Evolutionary conservation across 139 green algal species (phyloP), one percentile per base, ranked within the genome.

Genomic region (Desmodesmus armatus): DNA sequence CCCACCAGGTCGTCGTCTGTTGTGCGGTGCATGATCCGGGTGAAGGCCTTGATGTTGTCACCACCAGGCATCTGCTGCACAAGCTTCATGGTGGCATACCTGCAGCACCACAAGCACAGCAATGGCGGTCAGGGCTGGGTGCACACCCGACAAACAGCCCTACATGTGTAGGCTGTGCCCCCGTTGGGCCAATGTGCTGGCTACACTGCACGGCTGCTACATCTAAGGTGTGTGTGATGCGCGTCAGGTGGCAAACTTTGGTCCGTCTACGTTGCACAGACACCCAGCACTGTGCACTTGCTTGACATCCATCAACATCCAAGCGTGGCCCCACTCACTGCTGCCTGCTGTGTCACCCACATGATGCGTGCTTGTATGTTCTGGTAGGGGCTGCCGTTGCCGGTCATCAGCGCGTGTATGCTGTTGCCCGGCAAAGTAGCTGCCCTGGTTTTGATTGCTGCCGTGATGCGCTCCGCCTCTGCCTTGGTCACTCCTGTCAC

Each of bases 311-410:
- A n/a, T n/a, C n/a, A n/a, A n/a, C n/a, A n/a, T n/a, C n/a, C n/a
- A n/a, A n/a, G n/a, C n/a, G n/a, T n/a, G n/a, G n/a, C n/a, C n/a
- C n/a, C n/a, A n/a, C n/a, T 27, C 51, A 23, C 58, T 67, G 58
- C 58, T 67, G 58, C 58, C 7, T n/a, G 29, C 27, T 47, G 17
- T 44, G 51, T 17, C 25, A 89, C 92, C 88, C 67, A 96, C 95
- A 98, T 98, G 71, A 98, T 95, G 40, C 95, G 90, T 0, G 87
- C 94, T 73, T 99, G 96, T 83, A 95, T 97, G 85, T 98, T 98
- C 19, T 97, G 90, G 78, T 98, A 98, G 1, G 94, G 91, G 40
- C 80, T 93, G 44, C 96, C 96, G 67, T 97, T 98, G 76, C 83
- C 92, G 1, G 96, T 99, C 39, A 93, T 83, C 0, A 98, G 77